These are phyloP conservation scores for Saccharomyces hybrid DNA, from an alignment of 1,139 yeast species.

Conservation along the genomic window DNA sequence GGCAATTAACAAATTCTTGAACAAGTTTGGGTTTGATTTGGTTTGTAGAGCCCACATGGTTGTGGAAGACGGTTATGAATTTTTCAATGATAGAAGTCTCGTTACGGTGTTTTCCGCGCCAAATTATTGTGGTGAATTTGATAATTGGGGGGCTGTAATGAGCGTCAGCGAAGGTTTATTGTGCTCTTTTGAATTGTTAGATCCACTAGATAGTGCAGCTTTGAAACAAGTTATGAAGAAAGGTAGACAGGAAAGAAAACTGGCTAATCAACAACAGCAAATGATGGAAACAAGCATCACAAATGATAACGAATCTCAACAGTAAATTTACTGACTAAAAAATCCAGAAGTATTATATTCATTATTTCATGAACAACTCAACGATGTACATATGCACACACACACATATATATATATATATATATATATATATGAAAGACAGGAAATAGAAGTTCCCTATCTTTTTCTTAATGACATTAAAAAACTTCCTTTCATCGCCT, in stretches of 20 bases:
- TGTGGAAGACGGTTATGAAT: conserved; percentile 96
- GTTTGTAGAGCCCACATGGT: conserved; percentile 99
- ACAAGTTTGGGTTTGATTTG: conserved; percentile 83
- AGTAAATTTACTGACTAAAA: conserved; percentile 1
- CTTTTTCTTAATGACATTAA: neutral
- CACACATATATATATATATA: neutral
- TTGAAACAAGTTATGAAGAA: conserved; percentile 87
- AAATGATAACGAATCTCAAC: neutral
- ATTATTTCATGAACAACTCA: neutral
- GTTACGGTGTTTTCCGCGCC: conserved; percentile 97
- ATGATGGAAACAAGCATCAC: conserved; percentile 2
- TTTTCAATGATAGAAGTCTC: conserved; percentile 84
- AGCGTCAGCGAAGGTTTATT: conserved; percentile 85
- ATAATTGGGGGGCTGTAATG: conserved; percentile 99
- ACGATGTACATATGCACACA: neutral
- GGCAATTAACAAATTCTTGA: conserved; percentile 83
- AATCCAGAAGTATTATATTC: neutral
- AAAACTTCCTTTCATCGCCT: neutral
- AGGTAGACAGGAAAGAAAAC: conserved; percentile 70
- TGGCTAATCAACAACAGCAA: conserved; percentile 38
- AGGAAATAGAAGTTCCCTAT: neutral
- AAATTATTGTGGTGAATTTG: conserved; percentile 96
- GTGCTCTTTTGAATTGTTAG: conserved; percentile 86
- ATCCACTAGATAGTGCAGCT: conserved; percentile 89
- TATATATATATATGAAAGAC: neutral